Base-by-base conservation (phyloP, 106 monocot species). In the Dendrobium catenatum region DNA sequence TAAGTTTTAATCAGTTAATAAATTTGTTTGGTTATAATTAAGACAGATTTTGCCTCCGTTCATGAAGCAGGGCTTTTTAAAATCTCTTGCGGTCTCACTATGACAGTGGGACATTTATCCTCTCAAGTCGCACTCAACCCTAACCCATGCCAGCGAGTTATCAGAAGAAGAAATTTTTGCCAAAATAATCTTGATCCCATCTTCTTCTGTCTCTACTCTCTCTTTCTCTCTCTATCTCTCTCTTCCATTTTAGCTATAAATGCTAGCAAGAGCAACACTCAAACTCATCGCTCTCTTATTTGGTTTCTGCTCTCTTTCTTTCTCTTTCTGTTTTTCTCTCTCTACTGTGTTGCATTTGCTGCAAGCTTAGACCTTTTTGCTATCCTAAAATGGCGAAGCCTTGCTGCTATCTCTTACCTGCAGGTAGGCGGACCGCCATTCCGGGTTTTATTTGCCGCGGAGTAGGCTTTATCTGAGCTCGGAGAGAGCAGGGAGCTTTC, bases 391-490 rank as follows among this genome's bases (percentile, higher is more conserved):
- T 78, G 78, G 78, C 37, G 78, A 78, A 41, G 58, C 58, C 47
- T 47, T 76, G 76, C n/a, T 15, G 24, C 76, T 76, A 48, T 4
- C 4, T 76, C n/a, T 49, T 76, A 51, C 10, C 76, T 31, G 56
- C 31, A 37, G 55, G 78, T 40, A 31, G 56, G 20, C 42, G 48
- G 37, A 66, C 48, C 77, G 44, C 72, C 42, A 40, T 56, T 31
- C 64, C 43, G 18, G 41, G 42, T 59, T 43, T 51, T 51, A 49
- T 68, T 77, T 54, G 51, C 78, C 40, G 68, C 40, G 5, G 47
- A 29, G 64, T 82, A 49, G 33, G 33, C 70, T 78, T 54, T 83
- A 67, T 77, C 82, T 82, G 67, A 82, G 74, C 75, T 76, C 1
- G 6, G 55, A 58, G 82, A 44, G 68, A 44, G 44, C 22, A 61